Percentiles rank a stretch among this genome's conserved stretches.
These are phyloP conservation scores for Punctularia strigosozonata DNA, from an alignment of 768 basidiomycete species.

Conservation along the genomic window DNA sequence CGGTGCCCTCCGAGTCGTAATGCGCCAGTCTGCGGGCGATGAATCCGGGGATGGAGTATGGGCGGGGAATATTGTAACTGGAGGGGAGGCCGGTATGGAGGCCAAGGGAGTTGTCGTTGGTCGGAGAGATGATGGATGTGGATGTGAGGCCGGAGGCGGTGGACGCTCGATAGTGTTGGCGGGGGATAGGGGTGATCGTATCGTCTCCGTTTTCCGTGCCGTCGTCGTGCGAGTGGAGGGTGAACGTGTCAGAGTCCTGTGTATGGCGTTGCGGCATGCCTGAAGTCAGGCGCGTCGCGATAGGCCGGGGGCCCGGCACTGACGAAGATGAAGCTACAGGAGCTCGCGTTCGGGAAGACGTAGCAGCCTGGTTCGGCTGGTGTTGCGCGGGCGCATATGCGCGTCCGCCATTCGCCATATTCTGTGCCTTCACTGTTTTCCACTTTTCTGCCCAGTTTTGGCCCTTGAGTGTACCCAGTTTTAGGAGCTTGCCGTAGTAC, in stretches of 20 bases:
- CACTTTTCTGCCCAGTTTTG: slow-evolving; percentile 77
- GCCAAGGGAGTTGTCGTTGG: slow-evolving; percentile 17
- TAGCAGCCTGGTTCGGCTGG: too few relatives aligned
- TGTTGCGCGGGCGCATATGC: too few relatives aligned
- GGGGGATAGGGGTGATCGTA: not conserved
- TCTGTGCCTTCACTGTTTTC: slow-evolving; percentile 51
- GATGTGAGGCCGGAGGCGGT: too few relatives aligned
- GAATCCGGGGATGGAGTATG: not conserved
- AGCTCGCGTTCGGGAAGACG: too few relatives aligned
- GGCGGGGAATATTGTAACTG: not conserved
- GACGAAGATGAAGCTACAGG: too few relatives aligned
- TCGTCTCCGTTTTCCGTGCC: slow-evolving; percentile 15
- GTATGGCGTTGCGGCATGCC: slow-evolving; percentile 11
- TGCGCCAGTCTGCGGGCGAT: not conserved
- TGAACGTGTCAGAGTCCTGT: slow-evolving; percentile 27
- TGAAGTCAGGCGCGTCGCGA: slow-evolving; percentile 12
- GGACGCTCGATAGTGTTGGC: too few relatives aligned
- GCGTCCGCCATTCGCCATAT: too few relatives aligned
- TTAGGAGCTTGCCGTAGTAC: slow-evolving; percentile 74
- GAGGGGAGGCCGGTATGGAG: slow-evolving; percentile 13
- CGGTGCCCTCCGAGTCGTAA: slow-evolving; percentile 27
- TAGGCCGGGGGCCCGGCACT: too few relatives aligned
- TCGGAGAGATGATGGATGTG: slow-evolving; percentile 9
- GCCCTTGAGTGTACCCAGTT: slow-evolving; percentile 73
- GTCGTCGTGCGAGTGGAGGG: slow-evolving; percentile 31